Base-by-base conservation (phyloP, 2,329 filamentous ascomycete genomes). In the Ophiostoma ulmi region DNA sequence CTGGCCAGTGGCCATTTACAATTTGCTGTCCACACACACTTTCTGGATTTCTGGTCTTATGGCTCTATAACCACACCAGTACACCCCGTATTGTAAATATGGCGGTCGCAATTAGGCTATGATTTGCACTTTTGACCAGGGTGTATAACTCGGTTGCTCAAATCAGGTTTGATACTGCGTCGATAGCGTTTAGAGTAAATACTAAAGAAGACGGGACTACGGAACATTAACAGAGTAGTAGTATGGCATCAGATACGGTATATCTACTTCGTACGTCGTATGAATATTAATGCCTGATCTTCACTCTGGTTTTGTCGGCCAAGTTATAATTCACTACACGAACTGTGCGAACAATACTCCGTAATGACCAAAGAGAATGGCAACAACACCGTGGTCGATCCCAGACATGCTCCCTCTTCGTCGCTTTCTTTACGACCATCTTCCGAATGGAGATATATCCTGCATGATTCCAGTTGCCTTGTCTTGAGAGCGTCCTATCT, bases 111-210 rank as follows among this genome's bases (percentile, higher is more conserved):
- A 26, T 26, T 14, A 58, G 52, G 52, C 52, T 58, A 58, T 58
- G 52, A 26, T 58, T 58, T 58, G 22, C n/a, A 58, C 52, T 13
- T 17, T 48, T 58, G 48, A 58, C 52, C 52, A 58, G 52, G 48
- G 48, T 55, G n/a, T 22, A 7, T n/a, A 3, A 3, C 10, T 55
- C 20, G 48, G n/a, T 13, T 58, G 22, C n/a, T 26, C 52, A 58
- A 58, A 58, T 58, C 52, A 58, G 52, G 52, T 58, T 58, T 58
- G 39, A 31, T 31, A 48, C 44, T 48, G 44, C 44, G n/a, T 48
- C 5, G 1, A 48, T 48, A n/a, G 44, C 5, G 17, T n/a, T 5
- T 5, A 7, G 7, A 7, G 2, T 8, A 8, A 8, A 39, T 39
- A 11, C 31, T 39, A 39, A 6, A 39, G 38, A 11, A 48, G 5